Conservation (phyloP, 805 yeast species). For the Candida incommunis region DNA sequence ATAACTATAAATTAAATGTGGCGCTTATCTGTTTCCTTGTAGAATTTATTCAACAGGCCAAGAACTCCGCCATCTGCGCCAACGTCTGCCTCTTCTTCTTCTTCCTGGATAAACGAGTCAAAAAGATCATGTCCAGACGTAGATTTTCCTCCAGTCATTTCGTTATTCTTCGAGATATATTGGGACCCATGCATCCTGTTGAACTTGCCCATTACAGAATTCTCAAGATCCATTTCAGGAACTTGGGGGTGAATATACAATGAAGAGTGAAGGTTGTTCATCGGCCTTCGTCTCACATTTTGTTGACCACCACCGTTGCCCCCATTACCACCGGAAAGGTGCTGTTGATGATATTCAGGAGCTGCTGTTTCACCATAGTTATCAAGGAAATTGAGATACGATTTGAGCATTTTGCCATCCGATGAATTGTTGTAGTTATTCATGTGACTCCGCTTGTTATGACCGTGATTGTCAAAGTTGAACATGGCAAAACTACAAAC, state of each 20-base stretch:
- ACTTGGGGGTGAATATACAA: background rate
- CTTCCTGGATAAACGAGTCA: conserved; percentile 9
- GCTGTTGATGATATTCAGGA: conserved; percentile 7
- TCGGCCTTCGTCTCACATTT: background rate
- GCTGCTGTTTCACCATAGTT: conserved; percentile 46
- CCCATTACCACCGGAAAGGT: background rate
- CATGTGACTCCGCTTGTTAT: conserved; percentile 24
- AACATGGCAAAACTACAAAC: conserved; percentile 93
- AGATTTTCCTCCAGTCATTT: background rate
- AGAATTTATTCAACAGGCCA: conserved; percentile 70
- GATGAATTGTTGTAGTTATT: conserved; percentile 30
- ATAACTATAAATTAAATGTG: conserved; percentile 1
- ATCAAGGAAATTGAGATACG: conserved; percentile 76
- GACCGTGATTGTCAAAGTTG: conserved; percentile 58
- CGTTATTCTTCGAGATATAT: background rate
- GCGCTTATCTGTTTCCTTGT: conserved; percentile 25
- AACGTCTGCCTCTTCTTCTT: conserved; percentile 13
- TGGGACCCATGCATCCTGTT: conserved; percentile 10
- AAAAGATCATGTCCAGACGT: background rate
- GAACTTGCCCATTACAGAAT: conserved; percentile 21
- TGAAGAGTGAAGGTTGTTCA: conserved; percentile 3
- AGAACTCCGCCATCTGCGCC: conserved; percentile 40
- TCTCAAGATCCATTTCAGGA: conserved; percentile 10
- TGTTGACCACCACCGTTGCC: too few species aligned
- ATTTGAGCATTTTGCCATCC: conserved; percentile 84